Conservation (phyloP, 2,329 filamentous ascomycete genomes). For the Fusarium bactridioides region DNA sequence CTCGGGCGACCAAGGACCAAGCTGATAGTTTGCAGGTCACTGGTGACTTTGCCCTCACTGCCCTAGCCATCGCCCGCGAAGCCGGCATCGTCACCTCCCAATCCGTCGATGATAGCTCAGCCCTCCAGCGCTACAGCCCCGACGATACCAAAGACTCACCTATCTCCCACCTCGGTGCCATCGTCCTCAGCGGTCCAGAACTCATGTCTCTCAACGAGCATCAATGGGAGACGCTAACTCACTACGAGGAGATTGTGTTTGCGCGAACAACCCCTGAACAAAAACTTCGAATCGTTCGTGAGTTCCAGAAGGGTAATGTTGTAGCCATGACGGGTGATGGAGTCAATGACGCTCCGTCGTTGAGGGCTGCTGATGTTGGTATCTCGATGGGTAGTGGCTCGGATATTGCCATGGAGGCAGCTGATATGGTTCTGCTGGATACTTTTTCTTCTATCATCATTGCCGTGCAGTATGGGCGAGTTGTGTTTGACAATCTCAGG, state of each 20-base stretch:
- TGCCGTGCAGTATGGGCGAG: conserved; percentile 75
- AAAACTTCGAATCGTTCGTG: conserved; percentile 80
- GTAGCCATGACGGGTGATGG: conserved; percentile 89
- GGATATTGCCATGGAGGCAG: conserved; percentile 83
- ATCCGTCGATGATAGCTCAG: conserved; percentile 61
- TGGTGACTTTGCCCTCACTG: conserved; percentile 79
- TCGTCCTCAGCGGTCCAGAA: conserved; percentile 72
- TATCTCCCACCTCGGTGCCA: conserved; percentile 49
- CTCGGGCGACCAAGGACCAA: too few species aligned
- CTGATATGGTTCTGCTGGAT: conserved; percentile 82
- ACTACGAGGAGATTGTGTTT: conserved; percentile 77
- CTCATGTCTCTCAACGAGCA: conserved; percentile 69
- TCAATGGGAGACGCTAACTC: conserved; percentile 72
- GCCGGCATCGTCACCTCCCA: conserved; percentile 73
- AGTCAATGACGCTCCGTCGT: conserved; percentile 84
- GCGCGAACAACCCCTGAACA: conserved; percentile 80
- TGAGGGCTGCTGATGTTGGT: conserved; percentile 81
- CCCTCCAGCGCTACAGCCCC: conserved; percentile 52
- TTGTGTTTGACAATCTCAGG: conserved; percentile 82
- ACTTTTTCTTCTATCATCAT: conserved; percentile 76
- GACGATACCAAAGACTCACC: not conserved
- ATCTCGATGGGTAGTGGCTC: conserved; percentile 84
- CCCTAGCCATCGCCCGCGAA: conserved; percentile 74
- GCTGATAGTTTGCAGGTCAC: conserved; percentile 60
- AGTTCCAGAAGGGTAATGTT: conserved; percentile 73